A percentile compares a stretch with the other conserved stretches of the same genome.
Conservation (phyloP, 768 basidiomycete genomes). For the Suillus cothurnatus region DNA sequence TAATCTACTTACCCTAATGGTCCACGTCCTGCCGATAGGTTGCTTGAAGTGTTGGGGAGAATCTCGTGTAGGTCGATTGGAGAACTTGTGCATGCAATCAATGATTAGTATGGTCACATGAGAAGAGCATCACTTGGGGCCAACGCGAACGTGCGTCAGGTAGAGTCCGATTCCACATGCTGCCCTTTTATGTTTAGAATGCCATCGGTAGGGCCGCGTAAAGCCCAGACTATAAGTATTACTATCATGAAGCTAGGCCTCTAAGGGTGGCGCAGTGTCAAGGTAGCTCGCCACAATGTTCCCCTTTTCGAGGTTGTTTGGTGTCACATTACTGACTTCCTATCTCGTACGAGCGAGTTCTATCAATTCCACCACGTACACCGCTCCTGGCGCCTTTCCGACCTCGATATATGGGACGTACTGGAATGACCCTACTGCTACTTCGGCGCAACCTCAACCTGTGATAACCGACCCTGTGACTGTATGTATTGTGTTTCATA, state of each 20-base stretch:
- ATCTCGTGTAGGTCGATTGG: not conserved
- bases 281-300: constrained; percentile 16
- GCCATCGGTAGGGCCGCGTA: not conserved
- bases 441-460: constrained; percentile 69
- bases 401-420: constrained; percentile 61
- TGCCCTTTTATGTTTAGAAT: not conserved
- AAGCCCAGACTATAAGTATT: not conserved
- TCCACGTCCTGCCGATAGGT: not conserved
- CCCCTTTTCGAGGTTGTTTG: constrained; percentile 13
- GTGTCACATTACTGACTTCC: constrained; percentile 16
- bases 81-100: not conserved
- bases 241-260: not conserved
- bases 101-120: not conserved
- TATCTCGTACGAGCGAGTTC: constrained; percentile 11
- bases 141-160: constrained; percentile 4
- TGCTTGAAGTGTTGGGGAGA: not conserved
- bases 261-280: not conserved
- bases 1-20: not conserved
- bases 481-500: constrained; percentile 37
- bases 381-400: constrained; percentile 63
- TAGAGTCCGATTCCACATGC: constrained; percentile 1
- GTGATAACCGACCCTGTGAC: constrained; percentile 69
- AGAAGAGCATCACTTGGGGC: not conserved
- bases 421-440: constrained; percentile 70
- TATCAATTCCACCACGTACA: constrained; percentile 41